phyloP scores from a whole-genome alignment of 257 asterid species.

The Scutellaria minor region DNA sequence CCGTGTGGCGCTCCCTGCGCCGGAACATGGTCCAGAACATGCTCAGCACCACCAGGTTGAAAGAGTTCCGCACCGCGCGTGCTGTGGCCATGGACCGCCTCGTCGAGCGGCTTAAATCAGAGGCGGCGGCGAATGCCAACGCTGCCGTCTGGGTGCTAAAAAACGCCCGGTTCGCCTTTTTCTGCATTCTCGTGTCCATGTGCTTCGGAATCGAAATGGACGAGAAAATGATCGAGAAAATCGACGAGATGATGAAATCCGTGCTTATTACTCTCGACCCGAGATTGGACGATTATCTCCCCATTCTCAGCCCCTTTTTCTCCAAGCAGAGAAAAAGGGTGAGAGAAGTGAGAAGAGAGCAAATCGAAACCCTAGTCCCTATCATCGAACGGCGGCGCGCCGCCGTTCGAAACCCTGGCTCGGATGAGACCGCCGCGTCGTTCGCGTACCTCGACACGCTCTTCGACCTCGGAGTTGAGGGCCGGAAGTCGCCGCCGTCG shows the following conservation, averaged over 20 bases:
- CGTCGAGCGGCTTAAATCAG: conserved; percentile 51
- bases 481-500: conserved; percentile 65
- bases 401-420: conserved; percentile 55
- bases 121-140: conserved; percentile 64
- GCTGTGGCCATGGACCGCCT: conserved; percentile 75
- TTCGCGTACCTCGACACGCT: conserved; percentile 83
- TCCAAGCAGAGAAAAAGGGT: conserved; percentile 69
- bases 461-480: conserved; percentile 71
- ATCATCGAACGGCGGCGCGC: conserved; percentile 65
- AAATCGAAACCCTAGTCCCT: conserved; percentile 69
- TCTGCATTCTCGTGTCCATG: conserved; percentile 68
- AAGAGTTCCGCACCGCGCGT: conserved; percentile 56
- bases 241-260: conserved; percentile 71
- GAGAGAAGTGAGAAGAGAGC: conserved; percentile 62
- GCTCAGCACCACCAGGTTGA: conserved; percentile 67
- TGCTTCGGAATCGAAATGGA: conserved; percentile 93
- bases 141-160: conserved; percentile 69
- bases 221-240: conserved; percentile 54
- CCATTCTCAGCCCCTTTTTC: conserved; percentile 70
- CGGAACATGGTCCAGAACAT: conserved; percentile 88
- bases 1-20: conserved; percentile 86
- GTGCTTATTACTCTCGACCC: conserved; percentile 78
- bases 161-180: conserved; percentile 73
- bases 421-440: conserved; percentile 57
- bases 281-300: conserved; percentile 82